Conservation (phyloP, 495 filamentous ascomycete species). For the Penicillium taxi region DNA sequence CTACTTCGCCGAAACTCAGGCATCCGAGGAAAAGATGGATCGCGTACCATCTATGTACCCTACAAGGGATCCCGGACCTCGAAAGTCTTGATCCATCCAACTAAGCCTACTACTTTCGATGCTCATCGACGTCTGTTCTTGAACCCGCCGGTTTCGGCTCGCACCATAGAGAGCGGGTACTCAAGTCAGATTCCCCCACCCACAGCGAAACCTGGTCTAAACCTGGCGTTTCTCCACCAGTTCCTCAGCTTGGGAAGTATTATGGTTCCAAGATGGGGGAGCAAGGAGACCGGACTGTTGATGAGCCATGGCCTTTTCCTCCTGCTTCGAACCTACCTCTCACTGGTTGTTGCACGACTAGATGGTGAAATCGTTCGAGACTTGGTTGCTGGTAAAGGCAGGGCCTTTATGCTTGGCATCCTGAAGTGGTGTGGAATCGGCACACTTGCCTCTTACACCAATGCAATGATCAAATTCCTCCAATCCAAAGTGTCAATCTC, state of each 20-base stretch:
- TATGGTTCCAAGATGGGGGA: constrained; percentile 91
- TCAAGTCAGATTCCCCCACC: constrained; percentile 66
- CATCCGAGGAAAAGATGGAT: constrained; percentile 85
- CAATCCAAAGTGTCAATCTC: constrained; percentile 97
- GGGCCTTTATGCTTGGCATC: constrained; percentile 79
- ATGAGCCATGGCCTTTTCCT: constrained; percentile 62
- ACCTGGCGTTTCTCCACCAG: constrained; percentile 97
- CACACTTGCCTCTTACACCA: constrained; percentile 78
- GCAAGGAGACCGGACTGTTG: constrained; percentile 87
- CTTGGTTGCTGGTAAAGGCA: constrained; percentile 88
- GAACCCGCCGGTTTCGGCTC: constrained; percentile 73
- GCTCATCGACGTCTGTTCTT: constrained; percentile 91
- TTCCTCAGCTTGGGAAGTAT: constrained; percentile 92
- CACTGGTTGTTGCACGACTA: constrained; percentile 80
- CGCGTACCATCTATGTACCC: constrained; percentile 87
- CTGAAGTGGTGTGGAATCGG: constrained; percentile 72
- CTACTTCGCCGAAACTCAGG: constrained; percentile 88
- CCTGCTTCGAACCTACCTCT: constrained; percentile 87
- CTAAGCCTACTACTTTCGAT: constrained; percentile 89
- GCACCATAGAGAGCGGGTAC: constrained; percentile 58
- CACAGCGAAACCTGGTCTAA: constrained; percentile 84
- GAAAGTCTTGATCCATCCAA: constrained; percentile 87
- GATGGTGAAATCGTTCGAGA: constrained; percentile 97
- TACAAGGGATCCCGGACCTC: constrained; percentile 73
- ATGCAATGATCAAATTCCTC: constrained; percentile 96